A percentile compares a stretch with the other conserved stretches of the same genome.
Conservation (phyloP, 805 yeast genomes). For the Candida maesae region DNA sequence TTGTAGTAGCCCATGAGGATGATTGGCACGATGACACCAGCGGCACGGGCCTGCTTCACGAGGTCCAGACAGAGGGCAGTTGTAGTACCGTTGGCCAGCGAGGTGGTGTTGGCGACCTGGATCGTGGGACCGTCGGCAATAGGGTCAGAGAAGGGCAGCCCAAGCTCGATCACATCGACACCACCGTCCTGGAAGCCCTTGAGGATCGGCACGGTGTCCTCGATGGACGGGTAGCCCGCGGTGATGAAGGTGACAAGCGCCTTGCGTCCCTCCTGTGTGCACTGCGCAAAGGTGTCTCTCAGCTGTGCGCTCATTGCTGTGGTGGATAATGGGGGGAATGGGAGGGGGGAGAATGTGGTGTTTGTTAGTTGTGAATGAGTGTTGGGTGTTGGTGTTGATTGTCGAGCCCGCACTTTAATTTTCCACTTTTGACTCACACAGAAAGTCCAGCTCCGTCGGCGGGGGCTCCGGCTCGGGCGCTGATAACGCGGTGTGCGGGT, state of each 20-base stretch:
- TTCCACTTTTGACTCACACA: conserved; percentile 2
- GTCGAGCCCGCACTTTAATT: no score
- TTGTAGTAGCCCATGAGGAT: conserved; percentile 97
- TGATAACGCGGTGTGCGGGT: conserved; percentile 8
- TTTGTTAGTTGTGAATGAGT: no score
- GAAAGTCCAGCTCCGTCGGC: no score
- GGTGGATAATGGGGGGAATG: no score
- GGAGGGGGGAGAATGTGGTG: no score
- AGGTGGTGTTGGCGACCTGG: conserved; percentile 80
- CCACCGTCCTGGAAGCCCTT: conserved; percentile 93
- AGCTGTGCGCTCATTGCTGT: conserved; percentile 34
- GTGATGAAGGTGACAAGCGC: conserved; percentile 92
- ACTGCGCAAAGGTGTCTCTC: conserved; percentile 55
- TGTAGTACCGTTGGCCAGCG: conserved; percentile 80
- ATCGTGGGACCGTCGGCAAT: conserved; percentile 99
- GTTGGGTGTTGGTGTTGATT: no score
- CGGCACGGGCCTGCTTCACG: conserved; percentile 68
- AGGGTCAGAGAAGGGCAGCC: conserved; percentile 96
- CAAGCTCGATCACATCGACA: conserved; percentile 90
- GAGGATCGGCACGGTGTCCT: conserved; percentile 82
- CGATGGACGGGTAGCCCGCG: conserved; percentile 88
- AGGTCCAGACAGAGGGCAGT: conserved; percentile 65
- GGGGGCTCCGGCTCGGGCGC: no score
- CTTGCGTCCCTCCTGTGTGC: conserved; percentile 65
- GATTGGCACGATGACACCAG: conserved; percentile 85